Evolutionary conservation across 1,284 basidiomycete genomes (phyloP), one percentile per base, ranked within the genome.

Genomic region (Tylopilus orsonianus): DNA sequence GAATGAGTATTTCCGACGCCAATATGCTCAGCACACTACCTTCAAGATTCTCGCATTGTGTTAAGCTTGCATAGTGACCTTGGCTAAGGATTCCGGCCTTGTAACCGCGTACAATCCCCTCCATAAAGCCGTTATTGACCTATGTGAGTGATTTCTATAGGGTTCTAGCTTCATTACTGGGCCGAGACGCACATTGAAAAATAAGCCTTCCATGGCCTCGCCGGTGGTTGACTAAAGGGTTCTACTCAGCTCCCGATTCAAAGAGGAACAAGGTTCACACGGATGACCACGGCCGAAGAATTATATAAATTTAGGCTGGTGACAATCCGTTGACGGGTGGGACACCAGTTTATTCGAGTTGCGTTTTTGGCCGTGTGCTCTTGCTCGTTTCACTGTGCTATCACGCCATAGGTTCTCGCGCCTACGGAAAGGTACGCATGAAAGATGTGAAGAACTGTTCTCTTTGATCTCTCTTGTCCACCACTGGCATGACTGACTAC

Each of bases 11-110:
- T 16, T 26, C 23, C 4, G 9, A 49, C 6, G 22, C 18, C 37
- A 34, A 43, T 30, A 42, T 49, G 65, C 47, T 39, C 3, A 24
- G 36, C 10, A 23, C 22, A 14, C 13, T 61, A 65, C 96, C 96
- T 77, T 99, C 97, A 39, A 99, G 81, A 34, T 84, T 94, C 73
- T 99, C 97, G 79, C 97, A 99, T 72, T 99, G 97, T 4, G 91
- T 92, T 65, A 99, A 73, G 71, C 94, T 97, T 65, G 87, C 80
- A 71, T 98, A 99, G 68, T 97, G 92, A 58, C 75, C 79, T 65
- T 92, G 87, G 40, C 85, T 88, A 47, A 99, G 82, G 54, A 98
- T 85, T 20, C 93, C 93, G 40, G 89, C 84, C 71, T 93, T 95
- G 82, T 96, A 97, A 4, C 97, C 97, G 59, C 97, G 78, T 13